These are phyloP conservation scores for Straminergon stramineum DNA, from an alignment of 225 moss, liverwort and hornwort species.

Conservation along the genomic window DNA sequence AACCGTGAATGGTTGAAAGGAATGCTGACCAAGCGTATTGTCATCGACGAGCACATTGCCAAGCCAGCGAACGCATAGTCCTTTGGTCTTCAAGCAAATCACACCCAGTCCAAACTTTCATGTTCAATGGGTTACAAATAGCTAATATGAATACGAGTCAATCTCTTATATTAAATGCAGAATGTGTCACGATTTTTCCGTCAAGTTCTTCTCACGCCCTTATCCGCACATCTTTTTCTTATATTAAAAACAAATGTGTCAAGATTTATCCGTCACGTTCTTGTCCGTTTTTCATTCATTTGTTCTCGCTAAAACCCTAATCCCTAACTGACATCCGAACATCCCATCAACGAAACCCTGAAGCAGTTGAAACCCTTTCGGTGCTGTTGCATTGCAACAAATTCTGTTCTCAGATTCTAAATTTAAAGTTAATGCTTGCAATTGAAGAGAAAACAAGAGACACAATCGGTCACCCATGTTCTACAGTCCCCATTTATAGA, in stretches of 20 bases:
- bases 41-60: conserved; percentile 88
- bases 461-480: neutral
- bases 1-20: neutral
- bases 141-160: neutral
- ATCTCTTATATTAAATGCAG: neutral
- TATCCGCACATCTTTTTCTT: too few species aligned
- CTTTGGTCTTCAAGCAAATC: conserved; percentile 48
- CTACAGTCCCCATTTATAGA: neutral
- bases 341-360: neutral
- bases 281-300: neutral
- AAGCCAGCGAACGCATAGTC: conserved; percentile 76
- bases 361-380: neutral
- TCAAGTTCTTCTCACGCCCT: too few species aligned
- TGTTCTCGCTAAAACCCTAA: neutral
- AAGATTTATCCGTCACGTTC: neutral
- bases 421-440: neutral
- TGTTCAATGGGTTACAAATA: neutral
- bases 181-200: neutral
- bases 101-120: neutral
- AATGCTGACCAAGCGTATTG: conserved; percentile 55
- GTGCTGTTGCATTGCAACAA: neutral
- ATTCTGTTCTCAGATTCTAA: neutral
- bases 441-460: neutral
- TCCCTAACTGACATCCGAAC: neutral
- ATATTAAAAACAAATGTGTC: too few species aligned